These are phyloP conservation scores for Linanthus parryae DNA, from an alignment of 148 eudicot species.

Conservation along the genomic window DNA sequence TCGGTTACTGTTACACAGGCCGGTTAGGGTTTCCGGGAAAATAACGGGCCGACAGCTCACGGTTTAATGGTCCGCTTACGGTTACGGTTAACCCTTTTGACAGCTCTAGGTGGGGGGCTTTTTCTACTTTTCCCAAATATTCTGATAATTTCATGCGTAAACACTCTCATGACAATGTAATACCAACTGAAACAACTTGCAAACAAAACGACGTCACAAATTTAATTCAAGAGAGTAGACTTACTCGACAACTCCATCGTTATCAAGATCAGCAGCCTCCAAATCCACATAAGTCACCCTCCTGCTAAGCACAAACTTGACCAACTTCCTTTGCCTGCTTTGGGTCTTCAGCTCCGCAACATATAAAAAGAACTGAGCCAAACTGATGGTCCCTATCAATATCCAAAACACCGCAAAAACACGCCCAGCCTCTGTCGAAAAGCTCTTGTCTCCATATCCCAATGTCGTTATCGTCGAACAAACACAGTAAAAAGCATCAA, in stretches of 20 bases:
- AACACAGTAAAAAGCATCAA: conserved; percentile 90
- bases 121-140: too few relatives aligned
- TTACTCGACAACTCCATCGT: conserved; percentile 73
- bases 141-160: too few relatives aligned
- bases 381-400: conserved; percentile 55
- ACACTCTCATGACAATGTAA: too few relatives aligned
- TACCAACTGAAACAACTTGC: too few relatives aligned
- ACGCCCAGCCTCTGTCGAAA: conserved; percentile 75
- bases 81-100: too few relatives aligned
- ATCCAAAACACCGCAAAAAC: conserved; percentile 83
- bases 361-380: conserved; percentile 72
- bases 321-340: conserved; percentile 43
- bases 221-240: conserved; percentile 14
- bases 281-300: conserved; percentile 58
- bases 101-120: too few relatives aligned
- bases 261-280: conserved; percentile 85
- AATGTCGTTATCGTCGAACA: conserved; percentile 81
- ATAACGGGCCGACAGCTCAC: too few relatives aligned
- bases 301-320: conserved; percentile 46
- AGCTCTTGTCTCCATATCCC: conserved; percentile 88
- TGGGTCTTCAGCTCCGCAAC: conserved; percentile 77
- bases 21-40: too few relatives aligned
- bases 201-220: too few relatives aligned
- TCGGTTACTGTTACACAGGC: too few relatives aligned
- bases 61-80: too few relatives aligned